phyloP scores from a whole-genome alignment of 2,329 filamentous ascomycete species.

The Ambrosiella cleistominuta region DNA sequence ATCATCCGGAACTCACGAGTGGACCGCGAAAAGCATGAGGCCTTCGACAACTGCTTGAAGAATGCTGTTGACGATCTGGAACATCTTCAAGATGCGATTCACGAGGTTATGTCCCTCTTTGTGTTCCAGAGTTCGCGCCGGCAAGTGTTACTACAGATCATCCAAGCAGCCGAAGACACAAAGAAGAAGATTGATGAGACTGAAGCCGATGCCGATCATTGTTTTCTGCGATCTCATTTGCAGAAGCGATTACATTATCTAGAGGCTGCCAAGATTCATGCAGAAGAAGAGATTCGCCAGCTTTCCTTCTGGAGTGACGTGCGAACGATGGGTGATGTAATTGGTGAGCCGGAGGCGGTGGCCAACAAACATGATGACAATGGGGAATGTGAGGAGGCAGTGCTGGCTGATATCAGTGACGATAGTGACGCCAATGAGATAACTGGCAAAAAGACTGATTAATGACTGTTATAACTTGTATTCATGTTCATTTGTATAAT shows the following conservation, averaged over 20 bases:
- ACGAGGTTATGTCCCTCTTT: slow-evolving; percentile 69
- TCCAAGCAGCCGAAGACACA: slow-evolving; percentile 40
- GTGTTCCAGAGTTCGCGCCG: slow-evolving; percentile 78
- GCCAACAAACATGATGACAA: slow-evolving; percentile 19
- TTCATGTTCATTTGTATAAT: not conserved
- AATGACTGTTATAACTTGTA: not conserved
- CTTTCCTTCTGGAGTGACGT: slow-evolving; percentile 82
- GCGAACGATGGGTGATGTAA: slow-evolving; percentile 43
- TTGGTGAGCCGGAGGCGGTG: slow-evolving; percentile 28
- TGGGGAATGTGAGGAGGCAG: slow-evolving; percentile 13
- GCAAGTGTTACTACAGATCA: slow-evolving; percentile 54
- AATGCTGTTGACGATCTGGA: slow-evolving; percentile 43
- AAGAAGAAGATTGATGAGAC: slow-evolving; percentile 25
- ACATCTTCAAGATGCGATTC: slow-evolving; percentile 60
- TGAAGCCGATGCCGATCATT: slow-evolving; percentile 19
- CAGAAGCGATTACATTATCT: slow-evolving; percentile 44
- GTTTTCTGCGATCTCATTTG: slow-evolving; percentile 21
- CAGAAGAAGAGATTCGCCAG: slow-evolving; percentile 61
- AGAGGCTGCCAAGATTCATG: slow-evolving; percentile 55
- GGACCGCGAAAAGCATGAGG: slow-evolving; percentile 80
- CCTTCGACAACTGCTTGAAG: slow-evolving; percentile 64
- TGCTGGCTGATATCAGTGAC: not conserved
- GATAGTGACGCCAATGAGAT: not conserved
- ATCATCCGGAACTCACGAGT: slow-evolving; percentile 54
- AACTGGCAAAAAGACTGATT: not conserved